phyloP scores from a whole-genome alignment of 441 rosid species.

The Melastoma candidum region DNA sequence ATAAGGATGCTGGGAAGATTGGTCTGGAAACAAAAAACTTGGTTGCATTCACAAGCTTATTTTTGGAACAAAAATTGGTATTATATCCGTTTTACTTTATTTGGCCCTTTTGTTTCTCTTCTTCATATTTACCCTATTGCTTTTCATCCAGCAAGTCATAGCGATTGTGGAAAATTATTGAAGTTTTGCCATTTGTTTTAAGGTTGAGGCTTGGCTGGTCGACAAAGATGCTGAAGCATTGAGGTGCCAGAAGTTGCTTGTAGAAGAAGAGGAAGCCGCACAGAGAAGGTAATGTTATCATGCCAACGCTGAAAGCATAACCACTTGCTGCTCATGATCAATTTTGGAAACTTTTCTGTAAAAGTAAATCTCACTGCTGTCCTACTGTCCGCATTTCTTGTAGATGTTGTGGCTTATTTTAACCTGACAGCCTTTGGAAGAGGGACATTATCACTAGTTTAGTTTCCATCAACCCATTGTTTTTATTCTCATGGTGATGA shows the following conservation, averaged over 20 bases:
- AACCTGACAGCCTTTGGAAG: too few species aligned
- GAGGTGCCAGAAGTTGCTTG: slow-evolving; percentile 81
- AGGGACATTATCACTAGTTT: too few species aligned
- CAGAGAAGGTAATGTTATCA: slow-evolving; percentile 49
- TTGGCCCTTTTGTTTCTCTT: not conserved
- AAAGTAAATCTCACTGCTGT: not conserved
- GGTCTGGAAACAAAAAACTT: slow-evolving; percentile 76
- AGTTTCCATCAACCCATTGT: too few species aligned
- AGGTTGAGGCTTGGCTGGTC: slow-evolving; percentile 88
- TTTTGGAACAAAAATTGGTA: slow-evolving; percentile 90
- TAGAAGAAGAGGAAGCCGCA: slow-evolving; percentile 97
- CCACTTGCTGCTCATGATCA: too few species aligned
- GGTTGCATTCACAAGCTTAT: slow-evolving; percentile 77
- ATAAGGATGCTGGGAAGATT: slow-evolving; percentile 75
- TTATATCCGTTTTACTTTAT: not conserved
- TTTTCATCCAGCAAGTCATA: not conserved
- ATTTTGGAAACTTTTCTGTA: too few species aligned
- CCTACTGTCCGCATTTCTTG: too few species aligned
- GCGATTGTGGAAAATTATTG: not conserved
- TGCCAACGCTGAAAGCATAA: too few species aligned
- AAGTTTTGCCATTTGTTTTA: slow-evolving; percentile 7
- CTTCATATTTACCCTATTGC: not conserved
- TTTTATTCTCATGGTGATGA: too few species aligned
- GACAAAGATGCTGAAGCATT: slow-evolving; percentile 95
- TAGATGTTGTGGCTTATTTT: too few species aligned